These are phyloP conservation scores for Zopfochytrium polystomum DNA, from an alignment of 371 early-diverging fungal genomes.

Conservation along the genomic window DNA sequence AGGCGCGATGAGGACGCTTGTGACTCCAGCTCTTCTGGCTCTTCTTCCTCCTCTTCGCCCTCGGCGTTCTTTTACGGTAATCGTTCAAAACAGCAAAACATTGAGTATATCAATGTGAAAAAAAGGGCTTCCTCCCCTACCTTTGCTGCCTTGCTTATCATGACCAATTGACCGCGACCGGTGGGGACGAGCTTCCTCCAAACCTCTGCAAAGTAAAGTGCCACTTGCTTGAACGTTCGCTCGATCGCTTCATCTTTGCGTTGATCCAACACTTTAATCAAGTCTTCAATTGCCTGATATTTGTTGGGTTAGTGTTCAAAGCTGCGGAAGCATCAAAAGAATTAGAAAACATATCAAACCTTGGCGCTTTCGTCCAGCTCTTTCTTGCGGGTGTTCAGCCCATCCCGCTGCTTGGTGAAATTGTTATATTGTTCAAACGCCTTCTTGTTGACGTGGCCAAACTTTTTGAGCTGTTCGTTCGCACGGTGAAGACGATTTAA, in stretches of 20 bases:
- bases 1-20: constrained; percentile 24
- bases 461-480: constrained; percentile 82
- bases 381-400: constrained; percentile 71
- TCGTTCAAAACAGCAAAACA: constrained; percentile 1
- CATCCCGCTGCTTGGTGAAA: constrained; percentile 87
- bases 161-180: constrained; percentile 83
- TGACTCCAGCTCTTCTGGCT: constrained; percentile 9
- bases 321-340: not conserved
- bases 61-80: constrained; percentile 20
- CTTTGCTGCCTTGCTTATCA: constrained; percentile 67
- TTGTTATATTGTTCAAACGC: constrained; percentile 94
- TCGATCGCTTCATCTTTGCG: constrained; percentile 96
- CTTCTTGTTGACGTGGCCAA: constrained; percentile 94
- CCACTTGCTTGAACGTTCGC: constrained; percentile 91
- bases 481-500: constrained; percentile 72
- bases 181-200: constrained; percentile 90
- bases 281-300: constrained; percentile 68
- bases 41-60: constrained; percentile 28
- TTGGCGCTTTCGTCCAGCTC: constrained; percentile 82
- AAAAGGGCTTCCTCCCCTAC: constrained; percentile 34
- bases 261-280: constrained; percentile 87
- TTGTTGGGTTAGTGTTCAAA: constrained; percentile 5
- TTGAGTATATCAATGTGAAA: too few species aligned
- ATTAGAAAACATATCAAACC: constrained; percentile 36
- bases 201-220: constrained; percentile 78